Percentiles rank a stretch among this genome's conserved stretches.
Conservation (phyloP, 441 rosid species). For the Monsonia emarginata region DNA sequence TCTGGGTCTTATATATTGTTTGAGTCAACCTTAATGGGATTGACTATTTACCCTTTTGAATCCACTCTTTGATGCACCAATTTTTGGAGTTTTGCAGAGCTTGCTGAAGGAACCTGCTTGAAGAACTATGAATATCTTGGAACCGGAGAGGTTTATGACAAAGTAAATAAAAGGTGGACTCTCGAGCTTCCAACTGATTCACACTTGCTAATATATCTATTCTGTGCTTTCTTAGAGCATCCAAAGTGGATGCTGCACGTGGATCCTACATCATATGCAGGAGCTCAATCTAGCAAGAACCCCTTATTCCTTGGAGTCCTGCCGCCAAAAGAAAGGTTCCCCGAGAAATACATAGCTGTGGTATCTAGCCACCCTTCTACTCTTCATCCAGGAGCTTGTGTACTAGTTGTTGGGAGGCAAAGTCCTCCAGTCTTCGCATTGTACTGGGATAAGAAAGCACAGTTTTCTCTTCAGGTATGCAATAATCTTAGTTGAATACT, state of each 20-base stretch:
- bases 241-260: constrained; percentile 98
- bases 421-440: constrained; percentile 61
- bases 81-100: constrained; percentile 39
- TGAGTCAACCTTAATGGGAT: too few relatives aligned
- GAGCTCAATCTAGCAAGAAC: constrained; percentile 71
- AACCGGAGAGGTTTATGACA: constrained; percentile 52
- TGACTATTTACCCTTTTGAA: not conserved
- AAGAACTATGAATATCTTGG: constrained; percentile 74
- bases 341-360: constrained; percentile 76
- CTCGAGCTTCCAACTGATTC: constrained; percentile 81
- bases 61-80: constrained; percentile 10
- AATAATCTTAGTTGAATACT: not conserved
- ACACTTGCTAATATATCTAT: constrained; percentile 70
- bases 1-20: not conserved
- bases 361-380: constrained; percentile 51
- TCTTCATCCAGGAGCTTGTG: constrained; percentile 80
- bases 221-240: constrained; percentile 86
- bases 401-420: constrained; percentile 64
- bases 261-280: constrained; percentile 76
- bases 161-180: constrained; percentile 61
- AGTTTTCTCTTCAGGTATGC: constrained; percentile 75
- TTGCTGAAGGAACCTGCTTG: constrained; percentile 88
- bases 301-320: constrained; percentile 72
- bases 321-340: constrained; percentile 85
- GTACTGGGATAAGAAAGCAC: constrained; percentile 85